These are phyloP conservation scores for Acorus calamus DNA, from an alignment of 106 monocot species.

Conservation along the genomic window DNA sequence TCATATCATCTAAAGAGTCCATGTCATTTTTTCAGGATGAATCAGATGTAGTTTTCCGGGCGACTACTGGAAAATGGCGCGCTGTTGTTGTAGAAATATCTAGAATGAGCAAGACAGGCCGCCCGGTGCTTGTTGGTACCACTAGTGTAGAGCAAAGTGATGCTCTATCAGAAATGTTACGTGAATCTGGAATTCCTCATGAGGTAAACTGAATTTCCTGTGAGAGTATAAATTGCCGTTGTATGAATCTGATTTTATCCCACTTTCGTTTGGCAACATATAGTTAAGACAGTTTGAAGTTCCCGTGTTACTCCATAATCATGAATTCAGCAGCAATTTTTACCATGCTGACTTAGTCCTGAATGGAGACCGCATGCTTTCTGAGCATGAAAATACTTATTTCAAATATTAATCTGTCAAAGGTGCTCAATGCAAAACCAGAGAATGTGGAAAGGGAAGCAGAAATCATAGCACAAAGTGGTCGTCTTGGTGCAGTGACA, in stretches of 20 bases:
- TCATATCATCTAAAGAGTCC: too few relatives aligned
- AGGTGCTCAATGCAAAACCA: slow-evolving; percentile 98
- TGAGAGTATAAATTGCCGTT: background rate
- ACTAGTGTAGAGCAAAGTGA: slow-evolving; percentile 99
- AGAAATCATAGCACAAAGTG: slow-evolving; percentile 96
- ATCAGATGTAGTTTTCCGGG: slow-evolving; percentile 96
- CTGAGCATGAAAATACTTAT: background rate
- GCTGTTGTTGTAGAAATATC: slow-evolving; percentile 94
- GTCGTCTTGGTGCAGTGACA: slow-evolving; percentile 88
- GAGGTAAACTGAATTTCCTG: slow-evolving; percentile 38
- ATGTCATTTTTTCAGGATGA: slow-evolving; percentile 56
- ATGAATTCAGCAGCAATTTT: too few relatives aligned
- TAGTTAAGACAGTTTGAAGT: too few relatives aligned
- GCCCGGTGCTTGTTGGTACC: slow-evolving; percentile 97
- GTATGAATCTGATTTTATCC: background rate
- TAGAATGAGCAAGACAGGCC: slow-evolving; percentile 87
- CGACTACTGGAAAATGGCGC: slow-evolving; percentile 85
- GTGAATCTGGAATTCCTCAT: slow-evolving; percentile 80
- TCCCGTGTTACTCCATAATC: too few relatives aligned
- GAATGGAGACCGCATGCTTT: too few relatives aligned
- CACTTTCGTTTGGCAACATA: background rate
- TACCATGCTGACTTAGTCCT: too few relatives aligned
- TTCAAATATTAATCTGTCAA: slow-evolving; percentile 3
- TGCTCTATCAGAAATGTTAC: slow-evolving; percentile 63
- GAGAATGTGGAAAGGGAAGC: slow-evolving; percentile 99